Evolutionary conservation across 2,329 filamentous ascomycete genomes (phyloP), one percentile per base, ranked within the genome.

Genomic region (Achaetomium macrosporum): DNA sequence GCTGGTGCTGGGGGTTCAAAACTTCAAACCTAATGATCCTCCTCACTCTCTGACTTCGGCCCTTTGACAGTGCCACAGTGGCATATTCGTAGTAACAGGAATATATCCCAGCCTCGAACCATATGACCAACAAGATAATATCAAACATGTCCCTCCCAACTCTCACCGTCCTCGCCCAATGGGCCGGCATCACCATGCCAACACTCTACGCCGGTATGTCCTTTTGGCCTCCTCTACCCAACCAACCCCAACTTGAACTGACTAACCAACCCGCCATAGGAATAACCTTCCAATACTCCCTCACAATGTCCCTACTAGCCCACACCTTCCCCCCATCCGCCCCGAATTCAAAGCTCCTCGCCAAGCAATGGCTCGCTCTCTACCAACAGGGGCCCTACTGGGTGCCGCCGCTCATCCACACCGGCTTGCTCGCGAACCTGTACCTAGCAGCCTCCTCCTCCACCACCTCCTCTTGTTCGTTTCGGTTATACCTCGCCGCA

Each of bases 331-430:
- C 51, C 33, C 46, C n/a, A n/a, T n/a, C n/a, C n/a, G n/a, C 35
- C 11, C 39, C 37, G 10, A 42, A 54, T 43, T 15, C 20, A 42
- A 54, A 55, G 15, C 39, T 54, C 49, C 48, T 59, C 35, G 55
- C 57, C 13, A 44, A 40, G 16, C 57, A 59, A 17, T 60, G 59
- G 59, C 49, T 57, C 15, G 42, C 43, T 42, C 30, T 61, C 29
- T 60, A 60, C 56, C 54, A 57, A 12, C 53, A 50, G 19, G 56
- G 58, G 5, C 59, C 59, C 6, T 25, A 19, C 48, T 59, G 55
- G 55, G 59, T 61, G 1, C 48, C 44, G 7, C 59, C 59, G 1
- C 35, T 55, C 1, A 16, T 59, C 29, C 19, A 42, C 20, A 25
- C 33, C 19, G 52, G 53, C 29, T 7, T 29, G 12, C 35, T 57